Base-by-base conservation (phyloP, 257 asterid genomes). In the Linderniella brevidens region DNA sequence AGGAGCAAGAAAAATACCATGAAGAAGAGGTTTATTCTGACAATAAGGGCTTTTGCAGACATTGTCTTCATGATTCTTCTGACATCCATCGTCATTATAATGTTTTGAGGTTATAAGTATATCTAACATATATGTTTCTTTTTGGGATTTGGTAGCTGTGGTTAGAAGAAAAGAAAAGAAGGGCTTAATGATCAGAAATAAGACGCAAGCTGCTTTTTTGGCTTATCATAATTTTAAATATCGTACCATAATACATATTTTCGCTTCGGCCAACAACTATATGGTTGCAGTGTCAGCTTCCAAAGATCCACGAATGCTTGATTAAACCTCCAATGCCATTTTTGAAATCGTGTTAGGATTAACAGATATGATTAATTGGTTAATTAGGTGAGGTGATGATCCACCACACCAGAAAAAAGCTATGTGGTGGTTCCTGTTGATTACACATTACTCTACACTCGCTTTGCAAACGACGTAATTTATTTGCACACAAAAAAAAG, bases 251-350 rank as follows among this genome's bases (percentile, higher is more conserved):
- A 40, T 35, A 41, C 15, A 42, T 13, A 19, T 4, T 35, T 56
- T 58, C 46, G 37, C 14, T 44, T 51, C 41, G 37, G 60, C 62
- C 86, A 82, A 74, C 86, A 56, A 73, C 92, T 69, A 53, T 70
- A 10, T 70, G 57, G 86, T 65, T 82, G 72, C 37, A 39, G 16
- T 53, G 79, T 82, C 92, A 68, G 68, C 50, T 54, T 73, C 60
- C 62, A 16, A 41, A 25, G 32, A 25, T 25, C 32, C 32, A 25
- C 6, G 32, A 25, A 25, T 25, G 6, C 32, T 25, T 25, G n/a
- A n/a, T 25, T 3, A 25, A 25, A 25, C 32, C 32, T 25, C 32
- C 32, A 25, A 25, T 25, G 32, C 4, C 32, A 25, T 25, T 25
- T 25, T 25, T 6, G 32, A 25, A 25, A 25, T 25, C 32, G 6